phyloP scores from a whole-genome alignment of 78 protist genomes.

The Pigoraptor vietnamica region DNA sequence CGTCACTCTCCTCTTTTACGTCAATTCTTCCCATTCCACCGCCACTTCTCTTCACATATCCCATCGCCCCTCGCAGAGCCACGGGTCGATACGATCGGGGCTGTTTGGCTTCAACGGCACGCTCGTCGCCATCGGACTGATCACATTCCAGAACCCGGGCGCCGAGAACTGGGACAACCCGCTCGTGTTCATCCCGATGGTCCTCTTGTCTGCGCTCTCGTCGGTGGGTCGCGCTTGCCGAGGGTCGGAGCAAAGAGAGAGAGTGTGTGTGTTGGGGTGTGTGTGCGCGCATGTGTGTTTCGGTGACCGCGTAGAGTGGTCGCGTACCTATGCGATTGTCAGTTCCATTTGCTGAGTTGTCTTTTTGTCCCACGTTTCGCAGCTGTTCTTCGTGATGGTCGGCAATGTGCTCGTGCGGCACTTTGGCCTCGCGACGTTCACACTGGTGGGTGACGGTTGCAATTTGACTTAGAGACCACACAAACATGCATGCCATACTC shows the following conservation, averaged over 20 bases:
- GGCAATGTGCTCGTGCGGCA: neutral
- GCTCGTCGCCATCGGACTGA: neutral
- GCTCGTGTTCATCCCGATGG: neutral
- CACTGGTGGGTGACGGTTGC: neutral
- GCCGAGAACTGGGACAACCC: neutral
- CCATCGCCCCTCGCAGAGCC: neutral
- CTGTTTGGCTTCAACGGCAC: neutral
- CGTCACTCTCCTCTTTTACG: no score
- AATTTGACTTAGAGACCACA: neutral
- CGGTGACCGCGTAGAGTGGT: no score
- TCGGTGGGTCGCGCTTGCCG: neutral
- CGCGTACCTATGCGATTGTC: no score
- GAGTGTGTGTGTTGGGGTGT: no score
- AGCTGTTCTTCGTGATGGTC: neutral
- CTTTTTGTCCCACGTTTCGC: neutral
- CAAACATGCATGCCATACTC: neutral
- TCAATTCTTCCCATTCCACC: no score
- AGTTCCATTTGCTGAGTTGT: no score
- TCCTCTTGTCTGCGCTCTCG: neutral
- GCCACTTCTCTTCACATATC: no score
- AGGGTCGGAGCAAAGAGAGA: no score
- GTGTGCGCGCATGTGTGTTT: neutral
- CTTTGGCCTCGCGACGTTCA: neutral
- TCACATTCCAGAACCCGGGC: neutral
- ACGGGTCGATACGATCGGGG: neutral